Conservation (phyloP, 2,329 filamentous ascomycete genomes). For the Sclerotinia sclerotiorum region DNA sequence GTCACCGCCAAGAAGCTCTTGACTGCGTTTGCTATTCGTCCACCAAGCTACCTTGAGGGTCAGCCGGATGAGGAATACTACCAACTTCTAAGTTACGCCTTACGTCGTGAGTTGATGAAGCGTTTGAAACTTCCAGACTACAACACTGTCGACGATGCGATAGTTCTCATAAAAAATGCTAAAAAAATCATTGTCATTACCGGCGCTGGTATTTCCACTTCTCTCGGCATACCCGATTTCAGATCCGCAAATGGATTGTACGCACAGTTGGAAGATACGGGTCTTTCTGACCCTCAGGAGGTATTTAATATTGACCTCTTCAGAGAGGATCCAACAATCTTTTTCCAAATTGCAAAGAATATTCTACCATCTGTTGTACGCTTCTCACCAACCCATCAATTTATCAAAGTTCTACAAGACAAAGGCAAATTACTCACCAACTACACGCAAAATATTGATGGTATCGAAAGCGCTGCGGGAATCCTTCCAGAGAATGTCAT, state of each 20-base stretch:
- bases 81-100: slow-evolving; percentile 70
- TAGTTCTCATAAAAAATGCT: slow-evolving; percentile 68
- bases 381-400: slow-evolving; percentile 89
- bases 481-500: slow-evolving; percentile 79
- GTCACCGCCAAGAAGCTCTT: slow-evolving; percentile 81
- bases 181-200: slow-evolving; percentile 91
- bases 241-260: slow-evolving; percentile 91
- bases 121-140: slow-evolving; percentile 75
- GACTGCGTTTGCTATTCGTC: slow-evolving; percentile 78
- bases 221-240: slow-evolving; percentile 95
- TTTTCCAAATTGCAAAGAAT: slow-evolving; percentile 88
- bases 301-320: slow-evolving; percentile 93
- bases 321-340: slow-evolving; percentile 79
- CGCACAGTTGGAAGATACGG: slow-evolving; percentile 76
- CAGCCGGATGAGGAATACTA: slow-evolving; percentile 73
- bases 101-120: slow-evolving; percentile 78
- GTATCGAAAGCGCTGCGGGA: slow-evolving; percentile 84
- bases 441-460: slow-evolving; percentile 99
- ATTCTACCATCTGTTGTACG: slow-evolving; percentile 79
- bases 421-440: slow-evolving; percentile 90
- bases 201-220: slow-evolving; percentile 94
- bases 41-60: slow-evolving; percentile 72
- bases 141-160: slow-evolving; percentile 87
- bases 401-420: slow-evolving; percentile 85
- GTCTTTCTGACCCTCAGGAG: slow-evolving; percentile 79